Conservation (phyloP, 768 basidiomycete genomes). For the Leccinum aurantiacum region DNA sequence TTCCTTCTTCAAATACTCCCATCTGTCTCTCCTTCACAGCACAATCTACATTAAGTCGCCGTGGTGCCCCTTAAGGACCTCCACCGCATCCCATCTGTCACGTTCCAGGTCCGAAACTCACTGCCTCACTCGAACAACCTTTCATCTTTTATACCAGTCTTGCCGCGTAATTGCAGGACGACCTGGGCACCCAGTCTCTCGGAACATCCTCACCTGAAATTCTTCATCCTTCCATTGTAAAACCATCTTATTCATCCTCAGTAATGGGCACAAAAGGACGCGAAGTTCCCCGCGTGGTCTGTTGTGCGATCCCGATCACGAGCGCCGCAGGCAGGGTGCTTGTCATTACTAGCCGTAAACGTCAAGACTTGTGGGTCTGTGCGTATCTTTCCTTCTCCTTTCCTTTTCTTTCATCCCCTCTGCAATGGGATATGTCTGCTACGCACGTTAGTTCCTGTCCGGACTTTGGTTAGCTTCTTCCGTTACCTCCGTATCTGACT, state of each 20-base stretch:
- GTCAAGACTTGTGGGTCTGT: slow-evolving; percentile 84
- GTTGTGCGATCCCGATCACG: slow-evolving; percentile 85
- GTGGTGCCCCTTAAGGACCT: slow-evolving; percentile 13
- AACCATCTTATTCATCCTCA: slow-evolving; percentile 4
- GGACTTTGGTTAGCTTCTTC: background rate
- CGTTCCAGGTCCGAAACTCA: slow-evolving; percentile 11
- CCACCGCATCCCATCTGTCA: slow-evolving; percentile 6
- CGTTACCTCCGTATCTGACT: slow-evolving; percentile 8
- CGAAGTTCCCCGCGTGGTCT: slow-evolving; percentile 79
- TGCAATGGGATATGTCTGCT: slow-evolving; percentile 1
- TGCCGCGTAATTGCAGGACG: slow-evolving; percentile 4
- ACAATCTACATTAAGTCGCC: slow-evolving; percentile 9
- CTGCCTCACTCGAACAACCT: background rate
- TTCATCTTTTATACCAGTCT: slow-evolving; percentile 13
- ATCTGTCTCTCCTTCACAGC: slow-evolving; percentile 14
- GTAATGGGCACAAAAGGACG: slow-evolving; percentile 69
- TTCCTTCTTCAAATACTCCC: slow-evolving; percentile 5
- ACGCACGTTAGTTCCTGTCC: slow-evolving; percentile 1
- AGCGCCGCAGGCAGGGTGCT: slow-evolving; percentile 74
- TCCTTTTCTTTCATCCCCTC: background rate
- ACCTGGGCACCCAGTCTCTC: background rate
- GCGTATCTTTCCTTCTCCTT: slow-evolving; percentile 44
- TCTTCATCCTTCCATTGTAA: slow-evolving; percentile 6
- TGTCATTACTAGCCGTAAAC: slow-evolving; percentile 81
- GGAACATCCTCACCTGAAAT: background rate